Percentiles rank a stretch among this genome's conserved stretches.
These are phyloP conservation scores for Lasiodiplodia theobromae DNA, from an alignment of 2,329 filamentous ascomycete genomes.

Conservation along the genomic window DNA sequence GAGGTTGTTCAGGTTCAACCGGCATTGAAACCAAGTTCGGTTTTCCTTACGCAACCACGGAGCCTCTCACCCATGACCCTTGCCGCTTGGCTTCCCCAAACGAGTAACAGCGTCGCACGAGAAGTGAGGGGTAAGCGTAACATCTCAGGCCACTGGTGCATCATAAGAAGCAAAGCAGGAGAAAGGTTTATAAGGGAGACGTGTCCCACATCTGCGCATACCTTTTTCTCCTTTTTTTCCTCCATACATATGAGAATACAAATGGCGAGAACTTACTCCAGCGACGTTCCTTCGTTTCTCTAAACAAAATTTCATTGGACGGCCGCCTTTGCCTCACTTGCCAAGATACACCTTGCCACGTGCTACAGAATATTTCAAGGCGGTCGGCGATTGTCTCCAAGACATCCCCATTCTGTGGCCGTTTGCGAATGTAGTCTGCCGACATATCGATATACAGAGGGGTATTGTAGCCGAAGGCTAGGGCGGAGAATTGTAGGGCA, in stretches of 20 bases:
- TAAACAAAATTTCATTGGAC: neutral
- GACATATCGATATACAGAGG: neutral
- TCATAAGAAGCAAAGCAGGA: neutral
- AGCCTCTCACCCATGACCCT: neutral
- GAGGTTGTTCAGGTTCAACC: neutral
- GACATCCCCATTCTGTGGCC: neutral
- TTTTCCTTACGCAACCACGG: neutral
- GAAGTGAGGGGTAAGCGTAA: constrained; percentile 12
- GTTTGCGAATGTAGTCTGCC: constrained; percentile 17
- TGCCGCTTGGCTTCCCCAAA: neutral
- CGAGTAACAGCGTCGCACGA: constrained; percentile 2
- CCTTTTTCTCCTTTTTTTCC: neutral
- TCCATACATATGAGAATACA: constrained; percentile 13
- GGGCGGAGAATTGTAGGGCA: too few relatives aligned
- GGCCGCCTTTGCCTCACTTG: constrained; percentile 22
- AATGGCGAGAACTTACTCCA: constrained; percentile 18
- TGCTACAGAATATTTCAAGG: constrained; percentile 9
- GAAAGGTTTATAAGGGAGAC: neutral
- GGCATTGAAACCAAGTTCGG: neutral
- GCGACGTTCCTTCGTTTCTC: constrained; percentile 1
- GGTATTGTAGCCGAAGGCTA: too few relatives aligned
- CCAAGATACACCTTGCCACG: neutral
- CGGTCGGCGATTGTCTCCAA: neutral
- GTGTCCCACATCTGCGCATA: neutral
- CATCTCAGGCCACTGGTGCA: constrained; percentile 1